Evolutionary conservation across 768 basidiomycete species (phyloP).

Genomic region (Collybiopsis luxurians): DNA sequence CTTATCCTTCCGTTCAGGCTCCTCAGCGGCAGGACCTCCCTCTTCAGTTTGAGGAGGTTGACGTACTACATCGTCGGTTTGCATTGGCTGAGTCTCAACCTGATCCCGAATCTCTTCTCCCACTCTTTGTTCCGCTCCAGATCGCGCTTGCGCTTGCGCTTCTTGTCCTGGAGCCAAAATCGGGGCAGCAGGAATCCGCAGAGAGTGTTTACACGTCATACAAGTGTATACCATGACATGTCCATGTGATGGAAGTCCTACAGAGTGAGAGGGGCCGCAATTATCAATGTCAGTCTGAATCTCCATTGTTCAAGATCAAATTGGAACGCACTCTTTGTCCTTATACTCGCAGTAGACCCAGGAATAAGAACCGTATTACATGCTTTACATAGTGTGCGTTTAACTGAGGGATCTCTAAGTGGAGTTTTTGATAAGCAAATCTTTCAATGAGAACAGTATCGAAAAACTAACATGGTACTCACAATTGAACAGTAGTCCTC

Average conservation of each 20-base stretch:
- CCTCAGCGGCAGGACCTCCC: too few species aligned
- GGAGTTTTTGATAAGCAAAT: neutral
- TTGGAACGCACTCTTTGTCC: constrained; percentile 56
- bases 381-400: constrained; percentile 72
- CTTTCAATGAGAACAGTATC: neutral
- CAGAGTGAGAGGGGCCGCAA: neutral
- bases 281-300: neutral
- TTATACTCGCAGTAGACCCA: constrained; percentile 61
- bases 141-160: neutral
- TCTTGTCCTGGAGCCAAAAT: constrained; percentile 14
- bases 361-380: constrained; percentile 67
- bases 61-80: too few species aligned
- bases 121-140: too few species aligned
- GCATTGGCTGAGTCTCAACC: too few species aligned
- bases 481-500: constrained; percentile 81
- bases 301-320: neutral
- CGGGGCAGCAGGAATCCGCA: constrained; percentile 69
- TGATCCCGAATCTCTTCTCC: too few species aligned
- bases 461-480: constrained; percentile 15
- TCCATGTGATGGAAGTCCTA: constrained; percentile 42
- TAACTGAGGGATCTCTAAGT: constrained; percentile 76
- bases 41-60: too few species aligned
- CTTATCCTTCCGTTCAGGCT: too few species aligned
- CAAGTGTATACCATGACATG: constrained; percentile 61
- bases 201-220: constrained; percentile 49